Conservation (phyloP, 2,329 filamentous ascomycete species). For the Tolypocladium guangdongense region DNA sequence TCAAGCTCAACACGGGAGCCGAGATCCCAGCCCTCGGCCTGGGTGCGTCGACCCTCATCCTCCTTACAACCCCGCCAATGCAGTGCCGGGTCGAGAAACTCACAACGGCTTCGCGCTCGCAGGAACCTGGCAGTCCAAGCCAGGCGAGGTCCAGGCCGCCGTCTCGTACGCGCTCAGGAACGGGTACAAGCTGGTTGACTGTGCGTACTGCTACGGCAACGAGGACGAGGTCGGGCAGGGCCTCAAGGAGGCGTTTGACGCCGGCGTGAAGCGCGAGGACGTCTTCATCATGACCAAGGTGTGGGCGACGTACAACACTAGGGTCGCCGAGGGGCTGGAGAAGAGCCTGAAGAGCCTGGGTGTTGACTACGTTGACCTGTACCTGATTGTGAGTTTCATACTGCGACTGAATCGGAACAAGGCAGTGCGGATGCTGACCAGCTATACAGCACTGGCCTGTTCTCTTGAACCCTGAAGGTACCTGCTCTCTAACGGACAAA, state of each 20-base stretch:
- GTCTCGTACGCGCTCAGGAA: slow-evolving; percentile 46
- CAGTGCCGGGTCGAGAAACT: background rate
- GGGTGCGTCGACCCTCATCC: slow-evolving; percentile 28
- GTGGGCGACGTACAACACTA: slow-evolving; percentile 69
- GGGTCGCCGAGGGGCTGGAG: slow-evolving; percentile 58
- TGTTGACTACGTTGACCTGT: slow-evolving; percentile 73
- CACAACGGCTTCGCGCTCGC: background rate
- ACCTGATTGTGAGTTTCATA: slow-evolving; percentile 44
- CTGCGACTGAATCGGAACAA: too few relatives aligned
- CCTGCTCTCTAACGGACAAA: slow-evolving; percentile 1
- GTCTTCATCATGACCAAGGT: slow-evolving; percentile 80
- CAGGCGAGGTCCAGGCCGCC: slow-evolving; percentile 46
- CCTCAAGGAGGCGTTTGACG: slow-evolving; percentile 58
- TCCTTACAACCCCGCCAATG: background rate
- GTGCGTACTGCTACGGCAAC: slow-evolving; percentile 69
- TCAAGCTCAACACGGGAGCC: slow-evolving; percentile 54
- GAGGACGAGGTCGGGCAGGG: slow-evolving; percentile 75
- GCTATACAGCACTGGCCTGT: slow-evolving; percentile 61
- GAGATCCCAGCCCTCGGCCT: slow-evolving; percentile 54
- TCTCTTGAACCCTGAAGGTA: slow-evolving; percentile 67
- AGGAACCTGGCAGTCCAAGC: slow-evolving; percentile 56
- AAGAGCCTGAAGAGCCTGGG: slow-evolving; percentile 64
- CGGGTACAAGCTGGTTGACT: slow-evolving; percentile 54
- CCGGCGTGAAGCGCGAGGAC: slow-evolving; percentile 65
- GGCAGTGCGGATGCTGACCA: background rate